Evolutionary conservation across 2,329 filamentous ascomycete species (phyloP).

Genomic region (Graphiopsis chlorocephala): DNA sequence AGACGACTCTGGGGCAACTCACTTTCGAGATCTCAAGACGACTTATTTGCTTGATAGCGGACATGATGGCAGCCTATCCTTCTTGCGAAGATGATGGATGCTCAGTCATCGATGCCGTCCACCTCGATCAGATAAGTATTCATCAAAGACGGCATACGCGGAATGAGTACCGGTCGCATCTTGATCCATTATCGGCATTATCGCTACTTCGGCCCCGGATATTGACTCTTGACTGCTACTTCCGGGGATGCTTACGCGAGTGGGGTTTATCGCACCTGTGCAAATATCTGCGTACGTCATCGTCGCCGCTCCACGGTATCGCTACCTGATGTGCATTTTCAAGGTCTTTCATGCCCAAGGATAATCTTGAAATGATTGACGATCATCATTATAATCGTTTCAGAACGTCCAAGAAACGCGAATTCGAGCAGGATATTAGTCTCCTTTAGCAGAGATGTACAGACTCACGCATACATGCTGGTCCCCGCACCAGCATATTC

Average conservation of each 20-base stretch:
- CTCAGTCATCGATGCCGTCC: neutral
- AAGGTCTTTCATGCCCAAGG: too few relatives aligned
- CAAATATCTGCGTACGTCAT: neutral
- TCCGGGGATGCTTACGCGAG: neutral
- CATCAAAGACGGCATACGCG: neutral
- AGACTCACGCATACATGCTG: neutral
- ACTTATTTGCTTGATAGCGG: neutral
- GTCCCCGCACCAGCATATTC: neutral
- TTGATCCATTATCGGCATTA: neutral
- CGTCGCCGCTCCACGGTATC: too few relatives aligned
- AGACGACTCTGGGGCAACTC: neutral
- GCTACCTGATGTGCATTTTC: too few relatives aligned
- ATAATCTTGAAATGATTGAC: too few relatives aligned
- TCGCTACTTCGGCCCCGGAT: neutral
- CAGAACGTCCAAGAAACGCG: too few relatives aligned
- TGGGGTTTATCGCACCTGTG: neutral
- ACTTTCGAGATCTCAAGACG: conserved; percentile 1
- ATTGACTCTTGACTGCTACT: neutral
- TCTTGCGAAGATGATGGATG: neutral
- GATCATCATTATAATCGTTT: too few relatives aligned
- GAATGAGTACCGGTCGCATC: neutral
- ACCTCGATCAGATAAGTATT: neutral
- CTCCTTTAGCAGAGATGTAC: neutral
- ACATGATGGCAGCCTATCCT: neutral
- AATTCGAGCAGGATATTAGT: neutral